A percentile compares a stretch with the other conserved stretches of the same genome.
phyloP scores from a whole-genome alignment of 1,284 basidiomycete genomes.

The Apiotrichum siamense region DNA sequence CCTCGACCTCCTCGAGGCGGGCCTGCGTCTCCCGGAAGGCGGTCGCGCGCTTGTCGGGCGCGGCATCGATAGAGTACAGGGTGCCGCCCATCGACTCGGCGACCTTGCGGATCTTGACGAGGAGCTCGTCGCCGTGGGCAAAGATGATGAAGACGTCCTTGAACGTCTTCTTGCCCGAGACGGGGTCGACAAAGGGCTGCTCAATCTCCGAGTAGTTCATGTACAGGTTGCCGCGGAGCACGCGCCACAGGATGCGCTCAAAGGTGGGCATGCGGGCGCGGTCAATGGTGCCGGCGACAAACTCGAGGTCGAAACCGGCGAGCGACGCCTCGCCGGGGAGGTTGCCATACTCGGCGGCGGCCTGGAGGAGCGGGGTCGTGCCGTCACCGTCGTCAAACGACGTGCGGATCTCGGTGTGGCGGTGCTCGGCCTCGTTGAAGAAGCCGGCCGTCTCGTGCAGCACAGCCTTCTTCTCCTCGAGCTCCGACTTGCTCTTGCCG shows the following conservation, averaged over 20 bases:
- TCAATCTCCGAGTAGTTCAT: constrained; percentile 98
- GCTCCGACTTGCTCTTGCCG: constrained; percentile 77
- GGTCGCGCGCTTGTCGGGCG: constrained; percentile 83
- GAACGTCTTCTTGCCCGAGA: constrained; percentile 70
- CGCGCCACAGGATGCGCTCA: constrained; percentile 96
- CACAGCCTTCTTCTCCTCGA: constrained; percentile 89
- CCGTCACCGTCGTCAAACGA: constrained; percentile 82
- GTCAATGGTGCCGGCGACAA: constrained; percentile 95
- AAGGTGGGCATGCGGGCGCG: constrained; percentile 86
- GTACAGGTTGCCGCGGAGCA: constrained; percentile 94
- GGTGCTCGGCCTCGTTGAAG: constrained; percentile 82
- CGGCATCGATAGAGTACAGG: constrained; percentile 91
- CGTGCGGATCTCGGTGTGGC: constrained; percentile 69
- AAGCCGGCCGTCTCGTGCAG: constrained; percentile 93
- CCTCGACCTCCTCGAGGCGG: constrained; percentile 88
- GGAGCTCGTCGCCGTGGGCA: constrained; percentile 86
- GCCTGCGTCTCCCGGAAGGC: constrained; percentile 81
- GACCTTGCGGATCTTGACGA: constrained; percentile 97
- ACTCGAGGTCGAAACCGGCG: constrained; percentile 73
- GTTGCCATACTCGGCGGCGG: constrained; percentile 61
- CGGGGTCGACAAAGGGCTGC: constrained; percentile 84
- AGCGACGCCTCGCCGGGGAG: constrained; percentile 56
- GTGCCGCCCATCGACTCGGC: constrained; percentile 98
- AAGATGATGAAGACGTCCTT: constrained; percentile 99
- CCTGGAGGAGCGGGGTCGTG: constrained; percentile 82